Evolutionary conservation across 495 filamentous ascomycete genomes (phyloP).

Genomic region (Lophiostoma macrostomum): DNA sequence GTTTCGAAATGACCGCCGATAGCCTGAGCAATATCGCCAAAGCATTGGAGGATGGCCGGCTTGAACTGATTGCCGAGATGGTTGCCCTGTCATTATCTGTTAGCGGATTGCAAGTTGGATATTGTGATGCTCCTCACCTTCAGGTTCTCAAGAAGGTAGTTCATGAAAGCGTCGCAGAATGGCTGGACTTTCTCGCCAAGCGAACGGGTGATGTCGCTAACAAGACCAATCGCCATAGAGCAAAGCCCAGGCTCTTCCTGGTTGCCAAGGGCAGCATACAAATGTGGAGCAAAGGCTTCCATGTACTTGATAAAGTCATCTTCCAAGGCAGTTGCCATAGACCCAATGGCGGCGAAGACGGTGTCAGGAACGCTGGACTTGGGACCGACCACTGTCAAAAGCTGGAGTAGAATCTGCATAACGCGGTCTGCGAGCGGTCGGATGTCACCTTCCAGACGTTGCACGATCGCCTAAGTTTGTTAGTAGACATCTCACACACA

Average conservation of each 20-base stretch:
- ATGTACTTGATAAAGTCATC: slow-evolving; percentile 94
- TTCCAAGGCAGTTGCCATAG: slow-evolving; percentile 81
- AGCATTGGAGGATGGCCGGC: slow-evolving; percentile 95
- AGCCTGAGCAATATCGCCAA: slow-evolving; percentile 95
- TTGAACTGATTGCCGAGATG: slow-evolving; percentile 92
- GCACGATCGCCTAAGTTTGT: slow-evolving; percentile 64
- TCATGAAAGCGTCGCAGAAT: slow-evolving; percentile 97
- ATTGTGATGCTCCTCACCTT: slow-evolving; percentile 54
- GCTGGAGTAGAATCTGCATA: slow-evolving; percentile 80
- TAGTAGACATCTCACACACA: background rate
- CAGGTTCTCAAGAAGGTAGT: slow-evolving; percentile 85
- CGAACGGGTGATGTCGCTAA: slow-evolving; percentile 91
- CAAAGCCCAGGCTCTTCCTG: slow-evolving; percentile 92
- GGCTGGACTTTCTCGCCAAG: slow-evolving; percentile 86
- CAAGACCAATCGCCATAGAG: slow-evolving; percentile 94
- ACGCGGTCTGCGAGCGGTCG: slow-evolving; percentile 87
- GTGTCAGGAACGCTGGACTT: slow-evolving; percentile 95
- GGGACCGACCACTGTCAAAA: slow-evolving; percentile 69
- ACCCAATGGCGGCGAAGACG: slow-evolving; percentile 84
- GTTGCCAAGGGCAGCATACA: slow-evolving; percentile 90
- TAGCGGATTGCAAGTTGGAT: background rate
- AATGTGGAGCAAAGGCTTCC: slow-evolving; percentile 84
- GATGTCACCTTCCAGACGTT: slow-evolving; percentile 88
- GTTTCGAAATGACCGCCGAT: slow-evolving; percentile 90
- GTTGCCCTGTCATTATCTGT: slow-evolving; percentile 52